A percentile compares a stretch with the other conserved stretches of the same genome.
Evolutionary conservation across 805 yeast genomes (phyloP).

Genomic region (Kodamaea lidongshanica): DNA sequence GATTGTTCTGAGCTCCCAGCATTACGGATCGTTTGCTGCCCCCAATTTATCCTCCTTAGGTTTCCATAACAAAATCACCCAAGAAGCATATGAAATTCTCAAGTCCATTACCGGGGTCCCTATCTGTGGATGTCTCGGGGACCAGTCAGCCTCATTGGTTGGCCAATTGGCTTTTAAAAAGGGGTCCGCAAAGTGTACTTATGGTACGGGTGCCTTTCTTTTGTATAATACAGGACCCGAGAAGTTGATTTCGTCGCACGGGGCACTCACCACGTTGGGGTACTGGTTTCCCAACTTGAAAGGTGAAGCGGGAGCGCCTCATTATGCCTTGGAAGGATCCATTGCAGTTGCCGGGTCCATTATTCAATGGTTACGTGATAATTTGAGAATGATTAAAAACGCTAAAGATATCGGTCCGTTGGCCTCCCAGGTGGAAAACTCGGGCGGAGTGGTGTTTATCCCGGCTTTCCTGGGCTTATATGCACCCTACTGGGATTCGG

Average conservation of each 20-base stretch:
- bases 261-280: slow-evolving; percentile 84
- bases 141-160: slow-evolving; percentile 87
- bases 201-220: slow-evolving; percentile 93
- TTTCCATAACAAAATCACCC: slow-evolving; percentile 45
- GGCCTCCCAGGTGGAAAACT: slow-evolving; percentile 71
- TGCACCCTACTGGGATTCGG: slow-evolving; percentile 95
- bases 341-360: slow-evolving; percentile 94
- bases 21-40: slow-evolving; percentile 63
- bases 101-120: slow-evolving; percentile 56
- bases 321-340: slow-evolving; percentile 90
- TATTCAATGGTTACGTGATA: slow-evolving; percentile 91
- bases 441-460: slow-evolving; percentile 91
- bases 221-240: slow-evolving; percentile 78
- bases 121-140: slow-evolving; percentile 87
- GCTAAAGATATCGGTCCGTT: slow-evolving; percentile 88
- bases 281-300: slow-evolving; percentile 74
- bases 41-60: slow-evolving; percentile 53
- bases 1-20: slow-evolving; percentile 71
- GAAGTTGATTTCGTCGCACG: slow-evolving; percentile 67
- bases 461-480: slow-evolving; percentile 93
- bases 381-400: slow-evolving; percentile 70
- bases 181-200: slow-evolving; percentile 91
- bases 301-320: slow-evolving; percentile 51
- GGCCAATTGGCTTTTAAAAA: slow-evolving; percentile 82
- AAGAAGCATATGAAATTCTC: slow-evolving; percentile 46